Evolutionary conservation across 768 basidiomycete species (phyloP).

Genomic region (Tylopilus felleus): DNA sequence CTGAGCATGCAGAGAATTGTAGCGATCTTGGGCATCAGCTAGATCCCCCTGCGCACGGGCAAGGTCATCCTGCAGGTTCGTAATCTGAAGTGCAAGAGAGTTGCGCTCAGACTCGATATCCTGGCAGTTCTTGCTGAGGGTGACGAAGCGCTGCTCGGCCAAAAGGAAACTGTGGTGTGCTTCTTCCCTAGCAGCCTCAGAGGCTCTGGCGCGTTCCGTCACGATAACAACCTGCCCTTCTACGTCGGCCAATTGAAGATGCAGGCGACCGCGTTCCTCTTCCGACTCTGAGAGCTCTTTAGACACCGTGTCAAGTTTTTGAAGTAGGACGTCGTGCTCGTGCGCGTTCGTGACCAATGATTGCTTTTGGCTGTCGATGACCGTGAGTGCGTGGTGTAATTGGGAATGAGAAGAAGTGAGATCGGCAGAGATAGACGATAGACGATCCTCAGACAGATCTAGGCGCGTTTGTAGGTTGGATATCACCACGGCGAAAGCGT

Average conservation of each 20-base stretch:
- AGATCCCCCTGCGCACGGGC: constrained; percentile 50
- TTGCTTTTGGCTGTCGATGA: constrained; percentile 22
- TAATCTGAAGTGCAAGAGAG: constrained; percentile 59
- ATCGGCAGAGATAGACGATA: constrained; percentile 9
- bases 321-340: constrained; percentile 26
- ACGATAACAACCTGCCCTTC: constrained; percentile 32
- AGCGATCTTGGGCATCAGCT: constrained; percentile 54
- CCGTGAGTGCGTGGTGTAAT: constrained; percentile 11
- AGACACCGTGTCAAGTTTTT: constrained; percentile 32
- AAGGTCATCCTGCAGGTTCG: constrained; percentile 62
- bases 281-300: constrained; percentile 36
- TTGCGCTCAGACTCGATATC: constrained; percentile 63
- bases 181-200: constrained; percentile 37
- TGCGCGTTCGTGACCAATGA: constrained; percentile 13
- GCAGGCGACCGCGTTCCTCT: constrained; percentile 16
- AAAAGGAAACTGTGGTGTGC: constrained; percentile 28
- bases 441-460: constrained; percentile 17
- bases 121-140: constrained; percentile 47
- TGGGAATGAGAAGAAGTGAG: constrained; percentile 18
- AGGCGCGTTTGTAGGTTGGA: constrained; percentile 34
- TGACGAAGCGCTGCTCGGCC: constrained; percentile 40
- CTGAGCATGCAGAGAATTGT: constrained; percentile 58
- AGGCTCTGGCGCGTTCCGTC: constrained; percentile 30
- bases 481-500: constrained; percentile 40
- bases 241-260: constrained; percentile 35